Conservation (phyloP, 1,139 yeast species). For the Yamadazyma conglobata region DNA sequence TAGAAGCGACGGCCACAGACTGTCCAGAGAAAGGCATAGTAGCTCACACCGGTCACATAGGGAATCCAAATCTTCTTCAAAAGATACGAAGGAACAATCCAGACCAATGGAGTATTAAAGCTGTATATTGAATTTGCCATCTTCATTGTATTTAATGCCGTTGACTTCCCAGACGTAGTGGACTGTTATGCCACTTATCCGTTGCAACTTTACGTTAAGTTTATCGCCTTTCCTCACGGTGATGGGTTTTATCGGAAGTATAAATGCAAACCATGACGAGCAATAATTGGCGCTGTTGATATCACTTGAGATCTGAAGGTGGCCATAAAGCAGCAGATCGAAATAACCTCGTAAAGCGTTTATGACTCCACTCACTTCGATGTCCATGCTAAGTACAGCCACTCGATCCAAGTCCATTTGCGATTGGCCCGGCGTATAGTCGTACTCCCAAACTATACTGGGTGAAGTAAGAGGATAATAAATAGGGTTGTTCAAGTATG, state of each 20-base stretch:
- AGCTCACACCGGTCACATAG: too few relatives aligned
- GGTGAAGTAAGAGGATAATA: conserved; percentile 40
- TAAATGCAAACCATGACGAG: conserved; percentile 62
- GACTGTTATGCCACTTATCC: conserved; percentile 31
- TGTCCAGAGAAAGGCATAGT: too few relatives aligned
- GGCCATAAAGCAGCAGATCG: conserved; percentile 57
- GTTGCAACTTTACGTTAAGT: conserved; percentile 9
- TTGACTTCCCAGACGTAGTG: conserved; percentile 74
- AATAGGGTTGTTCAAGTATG: conserved; percentile 60
- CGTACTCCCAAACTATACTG: conserved; percentile 51
- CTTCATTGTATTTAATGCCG: conserved; percentile 18
- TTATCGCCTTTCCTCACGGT: conserved; percentile 38
- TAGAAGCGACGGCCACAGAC: conserved; percentile 3
- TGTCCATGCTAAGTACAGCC: conserved; percentile 1
- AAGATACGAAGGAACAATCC: too few relatives aligned
- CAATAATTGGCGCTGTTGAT: conserved; percentile 20
- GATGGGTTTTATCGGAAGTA: conserved; percentile 64
- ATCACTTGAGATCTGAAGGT: conserved; percentile 25
- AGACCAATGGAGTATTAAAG: too few relatives aligned
- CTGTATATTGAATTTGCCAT: too few relatives aligned
- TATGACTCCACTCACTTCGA: conserved; percentile 20
- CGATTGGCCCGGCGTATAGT: conserved; percentile 34
- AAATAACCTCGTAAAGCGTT: conserved; percentile 81
- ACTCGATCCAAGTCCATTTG: conserved; percentile 2
- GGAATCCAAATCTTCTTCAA: too few relatives aligned